Evolutionary conservation across 345 rosid genomes (phyloP).

Genomic region (Linum tenue): DNA sequence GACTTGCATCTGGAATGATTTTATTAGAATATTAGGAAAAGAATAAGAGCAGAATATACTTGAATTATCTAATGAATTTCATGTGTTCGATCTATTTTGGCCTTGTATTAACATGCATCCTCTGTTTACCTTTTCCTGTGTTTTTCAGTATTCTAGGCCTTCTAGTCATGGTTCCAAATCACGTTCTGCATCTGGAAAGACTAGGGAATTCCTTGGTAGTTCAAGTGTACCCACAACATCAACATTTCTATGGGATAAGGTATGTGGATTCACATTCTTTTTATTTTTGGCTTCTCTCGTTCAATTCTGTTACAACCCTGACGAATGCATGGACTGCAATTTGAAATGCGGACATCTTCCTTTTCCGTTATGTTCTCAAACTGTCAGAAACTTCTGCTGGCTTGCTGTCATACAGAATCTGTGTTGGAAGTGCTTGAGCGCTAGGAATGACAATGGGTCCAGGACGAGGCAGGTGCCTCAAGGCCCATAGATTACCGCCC

Average conservation of each 20-base stretch:
- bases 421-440: no score
- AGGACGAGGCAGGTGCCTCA: no score
- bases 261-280: constrained; percentile 11
- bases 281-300: neutral
- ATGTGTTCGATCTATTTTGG: neutral
- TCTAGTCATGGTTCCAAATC: constrained; percentile 58
- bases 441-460: no score
- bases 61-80: no score
- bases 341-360: neutral
- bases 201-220: constrained; percentile 30
- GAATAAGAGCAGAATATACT: neutral
- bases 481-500: no score
- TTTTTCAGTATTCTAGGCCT: constrained; percentile 43
- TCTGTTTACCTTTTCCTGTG: constrained; percentile 5
- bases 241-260: constrained; percentile 73
- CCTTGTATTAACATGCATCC: neutral
- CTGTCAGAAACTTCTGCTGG: no score
- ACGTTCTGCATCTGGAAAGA: constrained; percentile 33
- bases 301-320: no score
- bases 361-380: no score
- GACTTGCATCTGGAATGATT: neutral
- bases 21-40: neutral
- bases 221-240: constrained; percentile 28
- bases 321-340: neutral
- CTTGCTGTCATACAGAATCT: no score